Percentiles rank a stretch among this genome's conserved stretches.
Conservation (phyloP, 306 rosid species). For the Sechiopsis laciniata region DNA sequence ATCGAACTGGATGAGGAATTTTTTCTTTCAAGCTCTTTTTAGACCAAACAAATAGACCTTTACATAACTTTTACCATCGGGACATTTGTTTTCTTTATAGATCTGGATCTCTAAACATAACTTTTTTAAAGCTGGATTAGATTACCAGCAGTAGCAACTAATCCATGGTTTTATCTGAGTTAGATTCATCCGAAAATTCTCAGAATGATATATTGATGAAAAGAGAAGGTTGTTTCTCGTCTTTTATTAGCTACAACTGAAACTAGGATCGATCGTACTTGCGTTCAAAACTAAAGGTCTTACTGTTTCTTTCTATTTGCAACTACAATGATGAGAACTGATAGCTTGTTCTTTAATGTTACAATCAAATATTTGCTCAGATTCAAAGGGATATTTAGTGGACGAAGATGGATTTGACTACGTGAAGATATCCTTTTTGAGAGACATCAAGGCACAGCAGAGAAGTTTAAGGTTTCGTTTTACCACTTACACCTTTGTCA, state of each 20-base stretch:
- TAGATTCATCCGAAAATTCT: neutral
- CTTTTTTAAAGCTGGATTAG: neutral
- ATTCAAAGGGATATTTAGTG: constrained; percentile 88
- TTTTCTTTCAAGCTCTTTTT: neutral
- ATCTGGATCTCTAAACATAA: constrained; percentile 7
- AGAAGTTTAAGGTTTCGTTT: constrained; percentile 74
- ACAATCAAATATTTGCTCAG: constrained; percentile 38
- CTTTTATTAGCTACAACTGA: neutral
- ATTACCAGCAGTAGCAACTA: neutral
- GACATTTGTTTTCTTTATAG: constrained; percentile 3
- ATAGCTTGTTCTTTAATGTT: constrained; percentile 2
- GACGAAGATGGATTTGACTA: constrained; percentile 98
- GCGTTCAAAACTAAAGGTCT: neutral
- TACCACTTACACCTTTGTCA: constrained; percentile 17
- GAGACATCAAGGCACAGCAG: constrained; percentile 90
- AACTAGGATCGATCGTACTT: constrained; percentile 2
- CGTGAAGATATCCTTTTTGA: constrained; percentile 73
- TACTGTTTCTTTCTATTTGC: constrained; percentile 14
- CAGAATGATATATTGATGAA: neutral
- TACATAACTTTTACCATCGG: neutral
- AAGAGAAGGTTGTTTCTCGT: neutral
- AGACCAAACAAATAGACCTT: neutral
- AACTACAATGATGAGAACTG: neutral
- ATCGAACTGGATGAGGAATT: constrained; percentile 1
- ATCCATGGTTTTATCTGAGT: constrained; percentile 10